Evolutionary conservation across 108 stramenopile genomes (phyloP).

Genomic region (Aurantiochytrium sp.): DNA sequence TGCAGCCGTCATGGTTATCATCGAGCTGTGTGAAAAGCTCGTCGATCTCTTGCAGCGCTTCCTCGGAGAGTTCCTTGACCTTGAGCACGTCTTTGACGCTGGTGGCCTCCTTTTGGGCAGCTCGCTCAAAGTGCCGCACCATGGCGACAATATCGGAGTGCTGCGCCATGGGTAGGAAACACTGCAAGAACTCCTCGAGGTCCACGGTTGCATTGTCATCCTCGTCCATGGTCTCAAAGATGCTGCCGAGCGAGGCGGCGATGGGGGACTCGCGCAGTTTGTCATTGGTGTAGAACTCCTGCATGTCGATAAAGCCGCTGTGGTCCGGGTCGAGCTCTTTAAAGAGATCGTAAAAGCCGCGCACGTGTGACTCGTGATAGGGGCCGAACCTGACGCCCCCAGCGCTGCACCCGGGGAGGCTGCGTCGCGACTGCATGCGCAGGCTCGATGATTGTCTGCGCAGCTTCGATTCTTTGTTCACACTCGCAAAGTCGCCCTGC

Average conservation of each 20-base stretch:
- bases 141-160: neutral
- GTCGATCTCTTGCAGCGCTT: neutral
- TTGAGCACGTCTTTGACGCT: neutral
- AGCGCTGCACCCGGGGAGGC: too few species aligned
- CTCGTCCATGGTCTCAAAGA: slow-evolving; percentile 20
- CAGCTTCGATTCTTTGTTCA: neutral
- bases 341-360: neutral
- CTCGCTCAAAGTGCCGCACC: neutral
- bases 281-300: neutral
- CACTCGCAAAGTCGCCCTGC: too few species aligned
- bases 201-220: neutral
- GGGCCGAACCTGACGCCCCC: neutral
- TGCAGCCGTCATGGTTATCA: neutral
- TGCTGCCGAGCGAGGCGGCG: neutral
- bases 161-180: neutral
- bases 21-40: neutral
- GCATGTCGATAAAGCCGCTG: slow-evolving; percentile 4
- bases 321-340: neutral
- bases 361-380: neutral
- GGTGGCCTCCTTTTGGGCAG: neutral
- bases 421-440: neutral
- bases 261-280: neutral
- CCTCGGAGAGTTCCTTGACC: neutral
- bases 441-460: neutral
- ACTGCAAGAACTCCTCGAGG: neutral